These are phyloP conservation scores for Parasarocladium wereldwijsianum DNA, from an alignment of 2,329 filamentous ascomycete species.

Conservation along the genomic window DNA sequence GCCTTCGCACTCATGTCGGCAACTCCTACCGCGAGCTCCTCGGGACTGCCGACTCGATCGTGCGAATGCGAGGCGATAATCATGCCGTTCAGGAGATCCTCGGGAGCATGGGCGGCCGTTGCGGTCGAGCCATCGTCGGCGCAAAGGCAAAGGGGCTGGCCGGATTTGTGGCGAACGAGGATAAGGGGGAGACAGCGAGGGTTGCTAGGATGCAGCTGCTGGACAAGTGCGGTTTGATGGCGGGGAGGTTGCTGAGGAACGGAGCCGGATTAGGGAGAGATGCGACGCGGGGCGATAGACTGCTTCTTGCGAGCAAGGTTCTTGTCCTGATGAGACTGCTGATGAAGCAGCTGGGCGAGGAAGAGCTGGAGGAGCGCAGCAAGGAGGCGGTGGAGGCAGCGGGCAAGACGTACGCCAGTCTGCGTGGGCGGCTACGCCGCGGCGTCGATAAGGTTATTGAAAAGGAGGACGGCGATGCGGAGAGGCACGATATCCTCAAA, in stretches of 20 bases:
- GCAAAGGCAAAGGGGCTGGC: slow-evolving; percentile 46
- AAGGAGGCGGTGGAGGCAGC: slow-evolving; percentile 38
- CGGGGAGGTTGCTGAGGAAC: slow-evolving; percentile 32
- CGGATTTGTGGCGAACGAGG: slow-evolving; percentile 23
- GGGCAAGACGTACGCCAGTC: slow-evolving; percentile 44
- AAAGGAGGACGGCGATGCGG: slow-evolving; percentile 31
- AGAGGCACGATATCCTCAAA: slow-evolving; percentile 42
- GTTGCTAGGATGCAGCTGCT: slow-evolving; percentile 31
- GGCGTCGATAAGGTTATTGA: slow-evolving; percentile 57
- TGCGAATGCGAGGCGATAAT: slow-evolving; percentile 73
- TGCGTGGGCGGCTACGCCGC: slow-evolving; percentile 49
- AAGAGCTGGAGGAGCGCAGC: slow-evolving; percentile 17
- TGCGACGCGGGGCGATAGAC: slow-evolving; percentile 28
- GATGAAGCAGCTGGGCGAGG: slow-evolving; percentile 54
- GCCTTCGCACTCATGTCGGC: slow-evolving; percentile 49
- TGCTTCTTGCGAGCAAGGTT: slow-evolving; percentile 52
- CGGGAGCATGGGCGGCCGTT: slow-evolving; percentile 57
- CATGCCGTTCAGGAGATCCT: slow-evolving; percentile 58
- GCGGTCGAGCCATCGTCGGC: slow-evolving; percentile 57
- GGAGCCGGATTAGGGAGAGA: slow-evolving; percentile 14
- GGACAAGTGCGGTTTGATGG: slow-evolving; percentile 33
- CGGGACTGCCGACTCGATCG: slow-evolving; percentile 85
- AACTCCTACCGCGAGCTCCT: slow-evolving; percentile 74
- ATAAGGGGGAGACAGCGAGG: slow-evolving; percentile 13
- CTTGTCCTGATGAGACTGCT: slow-evolving; percentile 64